phyloP scores from a whole-genome alignment of 2,329 filamentous ascomycete genomes.

The Chrysoporthe austroafricana region DNA sequence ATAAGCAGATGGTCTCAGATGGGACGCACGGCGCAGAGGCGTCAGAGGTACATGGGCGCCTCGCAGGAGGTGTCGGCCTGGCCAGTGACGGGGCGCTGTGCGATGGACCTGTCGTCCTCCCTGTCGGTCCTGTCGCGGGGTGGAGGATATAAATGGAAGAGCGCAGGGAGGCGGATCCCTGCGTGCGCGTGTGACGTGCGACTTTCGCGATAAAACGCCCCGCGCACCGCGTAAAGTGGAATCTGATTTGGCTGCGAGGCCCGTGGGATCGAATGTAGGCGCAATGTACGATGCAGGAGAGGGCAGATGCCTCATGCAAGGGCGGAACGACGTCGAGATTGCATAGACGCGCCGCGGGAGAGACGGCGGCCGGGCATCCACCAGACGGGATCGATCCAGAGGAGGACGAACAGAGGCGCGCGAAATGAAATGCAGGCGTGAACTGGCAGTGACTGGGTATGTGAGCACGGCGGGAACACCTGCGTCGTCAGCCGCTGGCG shows the following conservation, averaged over 20 bases:
- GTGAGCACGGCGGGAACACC: no score
- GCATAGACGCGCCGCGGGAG: background rate
- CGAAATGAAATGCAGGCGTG: no score
- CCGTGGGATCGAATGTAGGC: slow-evolving; percentile 2
- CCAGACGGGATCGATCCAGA: background rate
- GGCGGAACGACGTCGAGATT: background rate
- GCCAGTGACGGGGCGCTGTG: background rate
- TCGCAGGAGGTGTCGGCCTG: background rate
- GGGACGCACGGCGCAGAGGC: background rate
- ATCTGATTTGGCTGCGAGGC: background rate
- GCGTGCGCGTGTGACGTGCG: slow-evolving; percentile 15
- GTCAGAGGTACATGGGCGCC: background rate
- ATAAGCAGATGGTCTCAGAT: background rate
- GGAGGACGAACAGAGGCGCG: background rate
- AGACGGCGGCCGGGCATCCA: background rate
- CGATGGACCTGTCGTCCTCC: background rate
- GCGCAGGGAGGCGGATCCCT: slow-evolving; percentile 4
- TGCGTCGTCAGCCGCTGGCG: no score
- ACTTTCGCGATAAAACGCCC: slow-evolving; percentile 11
- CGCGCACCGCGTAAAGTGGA: slow-evolving; percentile 15
- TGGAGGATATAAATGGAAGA: slow-evolving; percentile 2
- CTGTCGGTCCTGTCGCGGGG: background rate
- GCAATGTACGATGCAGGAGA: slow-evolving; percentile 11
- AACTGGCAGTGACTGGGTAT: no score
- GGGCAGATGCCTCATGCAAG: slow-evolving; percentile 9